phyloP scores from a whole-genome alignment of 768 basidiomycete species.

The Suillus lakei region DNA sequence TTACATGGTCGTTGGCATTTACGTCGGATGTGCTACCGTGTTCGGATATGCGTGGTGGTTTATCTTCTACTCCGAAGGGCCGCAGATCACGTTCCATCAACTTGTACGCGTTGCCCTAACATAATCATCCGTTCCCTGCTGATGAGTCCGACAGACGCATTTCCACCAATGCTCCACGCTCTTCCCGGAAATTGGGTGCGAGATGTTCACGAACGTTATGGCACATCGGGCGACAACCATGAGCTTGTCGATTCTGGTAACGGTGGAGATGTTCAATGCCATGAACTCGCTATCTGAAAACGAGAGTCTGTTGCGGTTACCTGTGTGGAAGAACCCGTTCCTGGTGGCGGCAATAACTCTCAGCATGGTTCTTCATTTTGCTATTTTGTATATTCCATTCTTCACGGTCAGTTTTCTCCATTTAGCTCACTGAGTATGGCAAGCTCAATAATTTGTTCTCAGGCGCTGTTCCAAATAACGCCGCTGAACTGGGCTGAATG shows the following conservation, averaged over 20 bases:
- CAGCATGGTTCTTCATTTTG: slow-evolving; percentile 92
- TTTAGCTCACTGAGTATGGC: background rate
- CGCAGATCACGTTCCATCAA: slow-evolving; percentile 92
- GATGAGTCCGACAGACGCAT: slow-evolving; percentile 67
- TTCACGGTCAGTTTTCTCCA: slow-evolving; percentile 69
- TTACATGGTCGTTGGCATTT: slow-evolving; percentile 91
- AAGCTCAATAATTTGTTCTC: background rate
- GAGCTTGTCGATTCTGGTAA: slow-evolving; percentile 95
- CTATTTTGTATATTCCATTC: slow-evolving; percentile 97
- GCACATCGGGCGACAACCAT: slow-evolving; percentile 91
- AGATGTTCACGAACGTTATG: slow-evolving; percentile 92
- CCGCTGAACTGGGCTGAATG: slow-evolving; percentile 95
- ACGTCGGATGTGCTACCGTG: slow-evolving; percentile 95
- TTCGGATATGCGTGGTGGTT: slow-evolving; percentile 99
- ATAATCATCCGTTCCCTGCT: slow-evolving; percentile 10
- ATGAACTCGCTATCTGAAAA: slow-evolving; percentile 99
- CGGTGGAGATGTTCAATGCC: slow-evolving; percentile 96
- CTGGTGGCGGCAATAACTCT: slow-evolving; percentile 87
- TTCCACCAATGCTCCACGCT: slow-evolving; percentile 88
- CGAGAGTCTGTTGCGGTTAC: slow-evolving; percentile 86
- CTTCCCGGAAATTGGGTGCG: slow-evolving; percentile 93
- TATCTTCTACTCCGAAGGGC: slow-evolving; percentile 85
- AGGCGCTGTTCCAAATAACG: slow-evolving; percentile 89
- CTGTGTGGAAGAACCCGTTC: slow-evolving; percentile 94
- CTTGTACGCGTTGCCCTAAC: slow-evolving; percentile 61